These are phyloP conservation scores for Blastobotrys buckinghamii DNA, from an alignment of 1,139 yeast genomes.

Conservation along the genomic window DNA sequence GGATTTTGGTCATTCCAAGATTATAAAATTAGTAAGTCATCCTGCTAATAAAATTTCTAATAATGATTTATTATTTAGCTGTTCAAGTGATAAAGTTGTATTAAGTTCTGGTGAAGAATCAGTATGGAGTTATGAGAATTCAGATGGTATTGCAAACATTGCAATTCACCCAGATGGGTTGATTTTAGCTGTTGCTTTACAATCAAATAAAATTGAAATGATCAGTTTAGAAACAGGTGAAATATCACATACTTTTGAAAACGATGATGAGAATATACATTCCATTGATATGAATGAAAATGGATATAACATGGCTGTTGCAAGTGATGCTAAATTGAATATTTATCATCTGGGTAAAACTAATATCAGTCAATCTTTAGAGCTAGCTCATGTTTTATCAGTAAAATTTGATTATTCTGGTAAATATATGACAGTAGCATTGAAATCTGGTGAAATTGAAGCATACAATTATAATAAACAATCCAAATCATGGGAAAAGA, in stretches of 20 bases:
- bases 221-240: conserved; percentile 33
- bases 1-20: neutral
- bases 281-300: conserved; percentile 7
- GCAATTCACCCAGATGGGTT: conserved; percentile 63
- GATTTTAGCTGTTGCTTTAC: conserved; percentile 46
- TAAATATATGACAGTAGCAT: conserved; percentile 29
- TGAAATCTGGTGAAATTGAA: conserved; percentile 9
- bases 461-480: conserved; percentile 1
- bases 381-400: conserved; percentile 3
- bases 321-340: neutral
- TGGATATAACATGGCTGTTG: conserved; percentile 7
- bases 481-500: conserved; percentile 4
- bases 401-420: conserved; percentile 47
- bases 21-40: neutral
- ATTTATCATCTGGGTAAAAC: conserved; percentile 9
- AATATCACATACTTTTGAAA: conserved; percentile 3
- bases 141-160: conserved; percentile 17
- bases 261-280: neutral
- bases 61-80: neutral
- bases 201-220: conserved; percentile 38
- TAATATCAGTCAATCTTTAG: neutral
- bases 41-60: neutral
- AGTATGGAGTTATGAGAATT: neutral
- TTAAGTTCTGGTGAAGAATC: neutral
- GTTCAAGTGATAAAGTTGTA: neutral